These are phyloP conservation scores for Ophiobolus disseminans DNA, from an alignment of 2,329 filamentous ascomycete species.

Conservation along the genomic window DNA sequence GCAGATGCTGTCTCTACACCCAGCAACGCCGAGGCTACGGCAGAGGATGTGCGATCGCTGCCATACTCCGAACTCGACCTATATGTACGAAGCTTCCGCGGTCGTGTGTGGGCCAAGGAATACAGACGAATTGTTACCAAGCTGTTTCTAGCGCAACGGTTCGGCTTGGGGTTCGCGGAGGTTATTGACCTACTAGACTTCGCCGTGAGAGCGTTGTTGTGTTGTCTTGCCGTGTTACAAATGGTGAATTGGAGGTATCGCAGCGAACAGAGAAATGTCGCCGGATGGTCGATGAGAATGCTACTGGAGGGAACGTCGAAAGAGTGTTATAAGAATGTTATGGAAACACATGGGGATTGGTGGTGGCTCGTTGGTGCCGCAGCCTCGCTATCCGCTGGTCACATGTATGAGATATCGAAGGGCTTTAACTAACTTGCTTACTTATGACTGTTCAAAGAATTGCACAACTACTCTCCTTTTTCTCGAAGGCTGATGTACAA, in stretches of 20 bases:
- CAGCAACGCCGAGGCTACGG: not conserved
- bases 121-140: conserved; percentile 51
- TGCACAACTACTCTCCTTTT: not conserved
- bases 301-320: not conserved
- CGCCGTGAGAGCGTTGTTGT: conserved; percentile 70
- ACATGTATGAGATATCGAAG: conserved; percentile 37
- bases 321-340: conserved; percentile 2
- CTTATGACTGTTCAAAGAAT: not conserved
- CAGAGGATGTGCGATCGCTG: conserved; percentile 48
- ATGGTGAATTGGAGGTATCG: conserved; percentile 19
- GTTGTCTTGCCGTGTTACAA: conserved; percentile 30
- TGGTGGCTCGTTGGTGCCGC: conserved; percentile 7
- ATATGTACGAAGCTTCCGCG: conserved; percentile 37
- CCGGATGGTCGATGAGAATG: conserved; percentile 1
- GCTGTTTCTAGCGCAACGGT: conserved; percentile 52
- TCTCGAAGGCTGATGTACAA: too few species aligned
- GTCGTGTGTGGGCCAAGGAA: conserved; percentile 20
- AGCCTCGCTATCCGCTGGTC: conserved; percentile 20
- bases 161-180: conserved; percentile 47
- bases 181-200: conserved; percentile 72
- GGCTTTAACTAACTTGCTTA: conserved; percentile 31
- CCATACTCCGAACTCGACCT: conserved; percentile 50
- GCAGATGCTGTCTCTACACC: conserved; percentile 41
- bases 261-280: not conserved
- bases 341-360: conserved; percentile 1